Base-by-base conservation (phyloP, 495 filamentous ascomycete genomes). In the Amniculicola lignicola region DNA sequence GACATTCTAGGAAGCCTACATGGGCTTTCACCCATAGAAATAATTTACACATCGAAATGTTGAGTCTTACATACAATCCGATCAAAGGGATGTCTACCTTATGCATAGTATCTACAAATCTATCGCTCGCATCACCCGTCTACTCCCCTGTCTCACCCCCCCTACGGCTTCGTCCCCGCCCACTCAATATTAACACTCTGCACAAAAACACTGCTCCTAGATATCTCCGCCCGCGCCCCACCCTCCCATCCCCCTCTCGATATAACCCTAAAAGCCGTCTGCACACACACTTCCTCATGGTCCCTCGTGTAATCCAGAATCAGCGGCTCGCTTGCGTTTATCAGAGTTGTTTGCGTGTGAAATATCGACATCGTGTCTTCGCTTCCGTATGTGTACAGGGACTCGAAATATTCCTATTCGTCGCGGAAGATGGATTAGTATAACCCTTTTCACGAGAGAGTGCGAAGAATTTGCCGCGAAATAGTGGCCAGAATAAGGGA, bases 321-420 rank as follows among this genome's bases (percentile, higher is more conserved):
- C 4, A 45, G 22, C 21, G 41, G 41, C 11, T 23, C 41, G 41
- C 19, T 45, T 12, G 10, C 41, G 18, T 45, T 45, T 5, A 22
- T 4, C 16, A 22, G 41, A 16, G 22, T 25, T 4, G 11, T 22
- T 10, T 45, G 41, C 11, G 24, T 28, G 41, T 25, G 41, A 18
- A 28, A 24, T 4, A 18, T 23, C 4, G 9, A 16, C 7, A 4
- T 12, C 11, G 41, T 45, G 10, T 21, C 41, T 12, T 23, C 19
- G 22, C 4, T 4, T 7, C 41, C 41, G 41, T 45, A 45, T 12
- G 25, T 45, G 18, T 45, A 45, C 6, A 22, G 25, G 12, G 41
- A 45, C 16, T 45, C 41, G 41, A 45, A 45, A 25, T 45, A 45
- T 12, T 23, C 41, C 41, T 45, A 12, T 12, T 7, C 9, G n/a